phyloP scores from a whole-genome alignment of 2,329 filamentous ascomycete species.

The Aplosporella prunicola region DNA sequence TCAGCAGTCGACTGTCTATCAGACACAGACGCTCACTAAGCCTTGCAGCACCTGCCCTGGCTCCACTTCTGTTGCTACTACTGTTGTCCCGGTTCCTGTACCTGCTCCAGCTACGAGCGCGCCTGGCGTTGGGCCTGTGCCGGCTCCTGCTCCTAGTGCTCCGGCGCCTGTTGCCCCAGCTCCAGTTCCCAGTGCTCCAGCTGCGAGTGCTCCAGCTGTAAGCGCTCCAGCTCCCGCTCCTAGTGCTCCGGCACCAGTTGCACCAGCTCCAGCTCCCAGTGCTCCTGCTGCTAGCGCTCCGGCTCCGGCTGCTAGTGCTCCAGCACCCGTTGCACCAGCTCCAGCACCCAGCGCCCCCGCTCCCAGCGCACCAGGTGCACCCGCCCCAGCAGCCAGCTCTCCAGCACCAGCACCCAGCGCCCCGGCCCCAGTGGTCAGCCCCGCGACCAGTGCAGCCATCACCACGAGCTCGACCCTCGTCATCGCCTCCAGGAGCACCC shows the following conservation, averaged over 20 bases:
- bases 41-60: neutral
- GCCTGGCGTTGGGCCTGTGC: neutral
- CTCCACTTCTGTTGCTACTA: neutral
- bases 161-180: too few relatives aligned
- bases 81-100: too few relatives aligned
- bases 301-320: neutral
- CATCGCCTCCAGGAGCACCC: too few relatives aligned
- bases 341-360: too few relatives aligned
- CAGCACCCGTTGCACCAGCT: neutral
- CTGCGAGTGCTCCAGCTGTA: neutral
- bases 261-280: too few relatives aligned
- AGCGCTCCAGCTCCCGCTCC: neutral
- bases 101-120: neutral
- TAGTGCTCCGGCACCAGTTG: too few relatives aligned
- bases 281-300: too few relatives aligned
- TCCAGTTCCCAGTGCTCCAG: too few relatives aligned
- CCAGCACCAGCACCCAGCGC: neutral
- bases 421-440: too few relatives aligned
- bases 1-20: constrained; percentile 5
- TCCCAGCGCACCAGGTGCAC: too few relatives aligned
- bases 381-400: neutral
- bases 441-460: too few relatives aligned
- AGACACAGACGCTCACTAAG: constrained; percentile 3
- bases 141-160: neutral
- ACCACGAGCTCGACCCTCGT: too few relatives aligned